Percentiles rank a stretch among this genome's conserved stretches.
Evolutionary conservation across 805 yeast species (phyloP).

Genomic region (Saccharomyces eubayanus): DNA sequence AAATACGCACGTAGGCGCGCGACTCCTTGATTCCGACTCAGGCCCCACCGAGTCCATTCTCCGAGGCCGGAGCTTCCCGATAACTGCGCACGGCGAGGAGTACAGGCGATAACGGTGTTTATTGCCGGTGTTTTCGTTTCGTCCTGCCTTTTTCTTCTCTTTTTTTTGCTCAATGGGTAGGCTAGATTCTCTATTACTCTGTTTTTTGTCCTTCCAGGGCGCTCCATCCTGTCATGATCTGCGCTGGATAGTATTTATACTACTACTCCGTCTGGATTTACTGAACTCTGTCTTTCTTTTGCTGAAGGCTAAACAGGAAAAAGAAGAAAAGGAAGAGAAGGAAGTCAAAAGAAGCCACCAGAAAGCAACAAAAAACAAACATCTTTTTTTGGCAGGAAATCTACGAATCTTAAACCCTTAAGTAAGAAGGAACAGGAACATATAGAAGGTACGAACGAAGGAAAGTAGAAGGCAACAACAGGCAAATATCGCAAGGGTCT

Average conservation of each 20-base stretch:
- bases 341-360: neutral
- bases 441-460: conserved; percentile 1
- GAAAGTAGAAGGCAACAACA: conserved; percentile 3
- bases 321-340: neutral
- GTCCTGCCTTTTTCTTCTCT: neutral
- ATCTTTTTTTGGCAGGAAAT: neutral
- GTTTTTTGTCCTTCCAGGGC: neutral
- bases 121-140: neutral
- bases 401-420: neutral
- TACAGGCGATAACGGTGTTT: neutral
- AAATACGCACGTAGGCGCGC: neutral
- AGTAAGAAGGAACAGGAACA: conserved; percentile 1
- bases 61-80: neutral
- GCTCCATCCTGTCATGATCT: conserved; percentile 1
- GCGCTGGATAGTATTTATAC: neutral
- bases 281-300: neutral
- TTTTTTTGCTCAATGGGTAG: neutral
- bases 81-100: conserved; percentile 1
- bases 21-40: neutral
- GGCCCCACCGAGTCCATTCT: neutral
- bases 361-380: neutral
- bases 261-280: neutral
- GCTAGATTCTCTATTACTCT: neutral
- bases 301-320: neutral
- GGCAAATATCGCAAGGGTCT: neutral